Evolutionary conservation across 169 alveolate species (phyloP).

Genomic region (Theileria sp.): DNA sequence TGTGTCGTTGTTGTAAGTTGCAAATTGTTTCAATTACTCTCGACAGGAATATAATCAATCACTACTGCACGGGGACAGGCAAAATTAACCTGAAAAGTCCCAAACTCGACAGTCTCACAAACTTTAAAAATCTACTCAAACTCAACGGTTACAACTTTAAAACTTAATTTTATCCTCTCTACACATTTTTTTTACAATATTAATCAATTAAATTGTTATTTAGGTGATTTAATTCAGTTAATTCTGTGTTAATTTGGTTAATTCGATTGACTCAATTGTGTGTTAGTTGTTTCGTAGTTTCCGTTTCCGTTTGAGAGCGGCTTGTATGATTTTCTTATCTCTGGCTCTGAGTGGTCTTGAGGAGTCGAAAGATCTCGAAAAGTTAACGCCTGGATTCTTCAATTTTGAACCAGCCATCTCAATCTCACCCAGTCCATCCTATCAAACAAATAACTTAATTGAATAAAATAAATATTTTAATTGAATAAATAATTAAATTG

Average conservation of each 20-base stretch:
- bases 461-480: too few relatives aligned
- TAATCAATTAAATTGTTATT: too few relatives aligned
- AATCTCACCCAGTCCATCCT: conserved; percentile 17
- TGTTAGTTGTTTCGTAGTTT: too few relatives aligned
- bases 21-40: conserved; percentile 26
- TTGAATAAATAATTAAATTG: too few relatives aligned
- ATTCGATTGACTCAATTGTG: too few relatives aligned
- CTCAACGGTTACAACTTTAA: neutral
- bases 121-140: neutral
- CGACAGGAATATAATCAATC: conserved; percentile 54
- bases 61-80: conserved; percentile 62
- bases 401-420: conserved; percentile 31
- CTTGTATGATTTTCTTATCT: conserved; percentile 46
- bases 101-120: neutral
- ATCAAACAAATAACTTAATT: too few relatives aligned
- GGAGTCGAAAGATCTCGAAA: conserved; percentile 17
- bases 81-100: conserved; percentile 9
- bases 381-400: conserved; percentile 25
- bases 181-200: too few relatives aligned
- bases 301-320: conserved; percentile 42
- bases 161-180: neutral
- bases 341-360: conserved; percentile 45
- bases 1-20: conserved; percentile 35
- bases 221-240: too few relatives aligned
- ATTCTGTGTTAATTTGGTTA: neutral